phyloP scores from a whole-genome alignment of 1,284 basidiomycete genomes.

The Ustilago tritici region DNA sequence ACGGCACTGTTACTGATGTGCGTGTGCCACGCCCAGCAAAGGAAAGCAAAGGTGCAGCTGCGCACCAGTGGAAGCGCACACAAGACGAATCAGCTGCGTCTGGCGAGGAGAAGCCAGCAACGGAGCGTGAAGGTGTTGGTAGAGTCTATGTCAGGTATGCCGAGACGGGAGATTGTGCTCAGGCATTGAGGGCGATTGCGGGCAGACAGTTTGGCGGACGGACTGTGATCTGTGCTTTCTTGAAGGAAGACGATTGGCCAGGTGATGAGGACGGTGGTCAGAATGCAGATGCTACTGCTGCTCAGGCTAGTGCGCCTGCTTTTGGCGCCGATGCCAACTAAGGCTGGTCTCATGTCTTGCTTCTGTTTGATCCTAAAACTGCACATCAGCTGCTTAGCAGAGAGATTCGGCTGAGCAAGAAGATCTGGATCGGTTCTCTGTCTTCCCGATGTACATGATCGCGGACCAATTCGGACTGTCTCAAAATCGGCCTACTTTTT shows the following conservation, averaged over 20 bases:
- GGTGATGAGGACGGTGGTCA: slow-evolving; percentile 60
- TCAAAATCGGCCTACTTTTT: slow-evolving; percentile 13
- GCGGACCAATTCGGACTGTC: slow-evolving; percentile 8
- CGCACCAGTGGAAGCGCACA: slow-evolving; percentile 57
- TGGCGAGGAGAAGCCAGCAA: slow-evolving; percentile 69
- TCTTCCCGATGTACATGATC: not conserved
- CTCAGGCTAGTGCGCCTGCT: slow-evolving; percentile 51
- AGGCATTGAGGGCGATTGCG: slow-evolving; percentile 84
- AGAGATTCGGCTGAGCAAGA: too few species aligned
- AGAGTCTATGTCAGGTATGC: slow-evolving; percentile 90
- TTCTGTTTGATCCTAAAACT: not conserved
- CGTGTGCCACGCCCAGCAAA: slow-evolving; percentile 64
- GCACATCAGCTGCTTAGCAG: not conserved
- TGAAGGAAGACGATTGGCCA: slow-evolving; percentile 66
- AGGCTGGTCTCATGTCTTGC: not conserved
- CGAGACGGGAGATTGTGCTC: slow-evolving; percentile 76
- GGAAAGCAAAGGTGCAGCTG: slow-evolving; percentile 60
- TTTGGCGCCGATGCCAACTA: slow-evolving; percentile 25
- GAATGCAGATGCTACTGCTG: slow-evolving; percentile 54
- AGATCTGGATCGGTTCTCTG: too few species aligned
- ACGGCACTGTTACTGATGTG: slow-evolving; percentile 63
- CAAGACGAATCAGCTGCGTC: slow-evolving; percentile 54
- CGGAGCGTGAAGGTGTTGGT: slow-evolving; percentile 92
- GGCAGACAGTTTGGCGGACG: slow-evolving; percentile 91
- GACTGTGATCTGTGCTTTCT: slow-evolving; percentile 76